Conservation (phyloP, 768 basidiomycete genomes). For the Lactarius deliciosus region DNA sequence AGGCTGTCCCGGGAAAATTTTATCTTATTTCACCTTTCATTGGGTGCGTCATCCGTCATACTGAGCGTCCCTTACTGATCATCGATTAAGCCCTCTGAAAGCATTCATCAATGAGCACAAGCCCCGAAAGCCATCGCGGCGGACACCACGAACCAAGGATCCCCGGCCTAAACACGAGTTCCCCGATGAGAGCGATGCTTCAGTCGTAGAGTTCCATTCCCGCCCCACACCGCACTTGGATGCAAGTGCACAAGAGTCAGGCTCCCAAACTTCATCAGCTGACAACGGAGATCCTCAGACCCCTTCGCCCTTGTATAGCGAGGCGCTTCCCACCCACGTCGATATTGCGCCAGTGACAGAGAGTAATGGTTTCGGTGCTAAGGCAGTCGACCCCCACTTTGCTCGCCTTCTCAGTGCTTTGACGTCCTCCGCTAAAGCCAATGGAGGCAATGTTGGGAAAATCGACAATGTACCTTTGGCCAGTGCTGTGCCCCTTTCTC, state of each 20-base stretch:
- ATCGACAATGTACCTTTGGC: neutral
- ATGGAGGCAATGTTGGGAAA: slow-evolving; percentile 2
- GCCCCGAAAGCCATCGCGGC: slow-evolving; percentile 48
- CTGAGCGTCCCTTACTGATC: slow-evolving; percentile 22
- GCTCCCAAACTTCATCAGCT: slow-evolving; percentile 61
- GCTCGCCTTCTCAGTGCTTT: slow-evolving; percentile 64
- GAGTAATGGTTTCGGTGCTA: slow-evolving; percentile 33
- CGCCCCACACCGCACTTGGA: slow-evolving; percentile 37
- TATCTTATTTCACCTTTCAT: slow-evolving; percentile 97
- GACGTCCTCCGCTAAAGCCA: slow-evolving; percentile 49
- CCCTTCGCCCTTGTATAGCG: slow-evolving; percentile 58
- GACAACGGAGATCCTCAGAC: slow-evolving; percentile 63
- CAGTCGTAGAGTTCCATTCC: slow-evolving; percentile 27
- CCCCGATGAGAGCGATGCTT: slow-evolving; percentile 36
- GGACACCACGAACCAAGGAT: slow-evolving; percentile 35
- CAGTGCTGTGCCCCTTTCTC: neutral
- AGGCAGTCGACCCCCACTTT: slow-evolving; percentile 64
- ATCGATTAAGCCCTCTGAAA: slow-evolving; percentile 54
- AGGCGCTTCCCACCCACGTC: slow-evolving; percentile 39
- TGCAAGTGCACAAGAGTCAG: slow-evolving; percentile 53
- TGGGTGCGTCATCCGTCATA: slow-evolving; percentile 42
- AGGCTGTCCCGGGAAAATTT: slow-evolving; percentile 71
- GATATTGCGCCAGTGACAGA: slow-evolving; percentile 37
- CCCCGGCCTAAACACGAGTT: slow-evolving; percentile 24
- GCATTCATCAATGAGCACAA: slow-evolving; percentile 65